These are phyloP conservation scores for Fraxinus paxiana DNA, from an alignment of 305 asterid genomes.

Conservation along the genomic window DNA sequence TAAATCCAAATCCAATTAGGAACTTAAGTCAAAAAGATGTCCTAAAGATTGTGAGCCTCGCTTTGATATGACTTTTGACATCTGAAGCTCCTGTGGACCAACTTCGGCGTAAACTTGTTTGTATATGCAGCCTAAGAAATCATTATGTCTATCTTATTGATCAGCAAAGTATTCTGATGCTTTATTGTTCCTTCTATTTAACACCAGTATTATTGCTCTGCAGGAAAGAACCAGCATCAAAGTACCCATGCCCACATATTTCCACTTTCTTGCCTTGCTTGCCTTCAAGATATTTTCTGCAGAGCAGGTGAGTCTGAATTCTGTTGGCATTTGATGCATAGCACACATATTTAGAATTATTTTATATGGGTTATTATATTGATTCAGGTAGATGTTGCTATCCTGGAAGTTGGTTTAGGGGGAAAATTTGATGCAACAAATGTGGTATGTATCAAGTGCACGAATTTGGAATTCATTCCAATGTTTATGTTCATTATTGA, in stretches of 20 bases:
- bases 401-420: conserved; percentile 87
- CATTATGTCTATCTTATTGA: background rate
- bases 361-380: background rate
- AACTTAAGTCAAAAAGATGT: background rate
- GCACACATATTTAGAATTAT: background rate
- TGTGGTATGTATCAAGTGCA: conserved; percentile 56
- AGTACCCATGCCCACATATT: conserved; percentile 88
- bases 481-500: background rate
- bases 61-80: background rate
- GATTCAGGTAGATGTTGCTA: conserved; percentile 79
- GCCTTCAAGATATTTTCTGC: conserved; percentile 92
- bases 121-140: background rate
- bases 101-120: background rate
- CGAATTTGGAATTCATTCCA: conserved; percentile 8
- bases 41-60: background rate
- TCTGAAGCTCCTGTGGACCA: background rate
- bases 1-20: background rate
- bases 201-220: conserved; percentile 18
- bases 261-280: conserved; percentile 89
- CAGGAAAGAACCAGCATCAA: conserved; percentile 63
- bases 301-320: conserved; percentile 56
- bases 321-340: conserved; percentile 5
- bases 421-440: conserved; percentile 89
- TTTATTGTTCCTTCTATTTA: conserved; percentile 18
- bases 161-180: background rate